These are phyloP conservation scores for Polygonum aviculare DNA, from an alignment of 148 eudicot genomes.

Conservation along the genomic window DNA sequence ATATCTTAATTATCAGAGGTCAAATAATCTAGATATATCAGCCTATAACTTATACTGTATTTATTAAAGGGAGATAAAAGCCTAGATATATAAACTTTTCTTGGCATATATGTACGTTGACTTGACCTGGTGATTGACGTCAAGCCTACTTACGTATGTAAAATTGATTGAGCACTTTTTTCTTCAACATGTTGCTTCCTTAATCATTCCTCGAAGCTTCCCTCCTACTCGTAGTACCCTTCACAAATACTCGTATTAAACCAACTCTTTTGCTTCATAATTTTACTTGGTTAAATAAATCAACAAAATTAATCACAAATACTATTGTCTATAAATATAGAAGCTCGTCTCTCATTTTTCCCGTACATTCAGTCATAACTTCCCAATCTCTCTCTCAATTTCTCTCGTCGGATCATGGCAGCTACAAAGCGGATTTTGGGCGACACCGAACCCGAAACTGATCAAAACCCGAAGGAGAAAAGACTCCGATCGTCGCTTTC, in stretches of 20 bases:
- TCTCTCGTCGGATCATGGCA: background rate
- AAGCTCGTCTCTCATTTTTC: background rate
- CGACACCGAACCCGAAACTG: background rate
- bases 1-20: too few species aligned
- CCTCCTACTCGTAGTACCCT: background rate
- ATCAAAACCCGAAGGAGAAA: background rate
- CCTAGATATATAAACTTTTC: too few species aligned
- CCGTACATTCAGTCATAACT: background rate
- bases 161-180: background rate
- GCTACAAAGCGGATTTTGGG: background rate
- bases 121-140: constrained; percentile 9
- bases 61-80: too few species aligned
- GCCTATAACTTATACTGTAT: too few species aligned
- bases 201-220: constrained; percentile 7
- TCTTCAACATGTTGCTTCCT: background rate
- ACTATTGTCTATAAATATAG: background rate
- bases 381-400: background rate
- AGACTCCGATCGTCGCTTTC: background rate
- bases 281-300: background rate
- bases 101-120: background rate
- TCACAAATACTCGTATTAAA: background rate
- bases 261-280: background rate
- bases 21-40: too few species aligned
- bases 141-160: background rate
- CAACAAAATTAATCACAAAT: background rate